Evolutionary conservation across 2,329 filamentous ascomycete genomes (phyloP).

Genomic region (Fusarium heterosporum): DNA sequence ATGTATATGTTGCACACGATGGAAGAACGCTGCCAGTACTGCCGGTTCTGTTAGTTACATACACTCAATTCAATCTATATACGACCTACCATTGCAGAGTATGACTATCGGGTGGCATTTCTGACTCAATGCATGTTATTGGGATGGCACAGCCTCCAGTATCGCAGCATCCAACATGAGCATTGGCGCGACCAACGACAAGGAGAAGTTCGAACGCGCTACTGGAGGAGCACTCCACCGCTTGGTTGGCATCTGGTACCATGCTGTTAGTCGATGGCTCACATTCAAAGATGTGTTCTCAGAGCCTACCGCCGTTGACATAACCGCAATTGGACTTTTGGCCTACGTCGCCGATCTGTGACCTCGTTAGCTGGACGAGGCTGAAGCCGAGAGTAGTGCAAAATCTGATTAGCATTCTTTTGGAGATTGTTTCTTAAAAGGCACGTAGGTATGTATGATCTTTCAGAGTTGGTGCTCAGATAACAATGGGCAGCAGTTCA

Average conservation of each 20-base stretch:
- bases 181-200: not conserved
- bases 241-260: not conserved
- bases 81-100: conserved; percentile 18
- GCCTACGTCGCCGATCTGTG: not conserved
- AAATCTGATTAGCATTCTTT: not conserved
- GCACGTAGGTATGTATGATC: not conserved
- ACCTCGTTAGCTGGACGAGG: not conserved
- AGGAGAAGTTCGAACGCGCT: conserved; percentile 13
- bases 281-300: no score
- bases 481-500: not conserved
- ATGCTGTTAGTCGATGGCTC: not conserved
- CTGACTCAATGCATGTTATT: conserved; percentile 28
- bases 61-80: not conserved
- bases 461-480: not conserved
- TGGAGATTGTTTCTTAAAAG: no score
- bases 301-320: conserved; percentile 7
- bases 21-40: conserved; percentile 16
- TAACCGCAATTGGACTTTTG: conserved; percentile 15
- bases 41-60: not conserved
- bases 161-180: conserved; percentile 22
- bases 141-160: conserved; percentile 10
- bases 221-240: not conserved
- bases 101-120: not conserved
- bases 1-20: conserved; percentile 33
- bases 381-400: not conserved